Evolutionary conservation across 495 filamentous ascomycete genomes (phyloP).

Genomic region (Tuber aestivum): DNA sequence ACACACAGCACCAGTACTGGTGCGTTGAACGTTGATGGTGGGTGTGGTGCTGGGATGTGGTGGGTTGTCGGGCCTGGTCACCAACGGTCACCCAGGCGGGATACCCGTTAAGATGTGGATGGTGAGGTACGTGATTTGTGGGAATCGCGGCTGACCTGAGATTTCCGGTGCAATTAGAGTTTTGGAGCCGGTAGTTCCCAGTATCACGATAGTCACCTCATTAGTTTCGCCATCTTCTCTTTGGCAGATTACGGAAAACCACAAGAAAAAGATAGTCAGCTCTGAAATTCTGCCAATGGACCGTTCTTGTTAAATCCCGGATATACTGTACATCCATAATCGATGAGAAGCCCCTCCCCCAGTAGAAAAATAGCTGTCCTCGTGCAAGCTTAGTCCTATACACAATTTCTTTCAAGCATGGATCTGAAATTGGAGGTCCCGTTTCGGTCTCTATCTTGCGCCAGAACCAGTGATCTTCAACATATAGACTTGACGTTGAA

Average conservation of each 20-base stretch:
- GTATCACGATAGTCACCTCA: neutral
- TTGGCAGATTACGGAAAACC: neutral
- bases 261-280: neutral
- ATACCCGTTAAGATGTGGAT: neutral
- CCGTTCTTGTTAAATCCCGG: neutral
- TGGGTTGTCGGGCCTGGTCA: neutral
- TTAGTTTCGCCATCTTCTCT: neutral
- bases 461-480: slow-evolving; percentile 38
- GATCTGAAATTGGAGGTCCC: slow-evolving; percentile 33
- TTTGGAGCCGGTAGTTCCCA: neutral
- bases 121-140: neutral
- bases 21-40: neutral
- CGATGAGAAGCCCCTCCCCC: neutral
- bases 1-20: no score
- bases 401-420: slow-evolving; percentile 32
- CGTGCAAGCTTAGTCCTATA: slow-evolving; percentile 26
- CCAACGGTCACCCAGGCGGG: neutral
- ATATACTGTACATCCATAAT: neutral
- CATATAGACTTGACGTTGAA: slow-evolving; percentile 35
- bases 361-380: neutral
- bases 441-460: slow-evolving; percentile 24
- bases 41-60: neutral
- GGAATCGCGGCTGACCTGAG: neutral
- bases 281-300: neutral
- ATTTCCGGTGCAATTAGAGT: neutral